phyloP scores from a whole-genome alignment of 2,329 filamentous ascomycete genomes.

The Nemania sp. region DNA sequence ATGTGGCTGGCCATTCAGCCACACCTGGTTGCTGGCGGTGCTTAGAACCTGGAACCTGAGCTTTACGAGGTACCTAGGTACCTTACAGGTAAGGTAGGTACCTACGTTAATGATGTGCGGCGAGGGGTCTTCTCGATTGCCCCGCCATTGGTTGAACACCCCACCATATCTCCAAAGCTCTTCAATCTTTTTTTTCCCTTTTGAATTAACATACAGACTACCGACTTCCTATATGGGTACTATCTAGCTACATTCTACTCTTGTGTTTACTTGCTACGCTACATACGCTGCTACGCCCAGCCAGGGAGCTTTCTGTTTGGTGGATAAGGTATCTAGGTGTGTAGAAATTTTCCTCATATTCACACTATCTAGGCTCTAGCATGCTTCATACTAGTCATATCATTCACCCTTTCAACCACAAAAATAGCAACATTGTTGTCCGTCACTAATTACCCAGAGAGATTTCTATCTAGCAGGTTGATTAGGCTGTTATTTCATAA shows the following conservation, averaged over 20 bases:
- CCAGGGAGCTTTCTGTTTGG: conserved; percentile 7
- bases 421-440: not conserved
- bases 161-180: conserved; percentile 13
- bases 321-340: conserved; percentile 2
- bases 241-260: not conserved
- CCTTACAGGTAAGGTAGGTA: too few species aligned
- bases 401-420: not conserved
- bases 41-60: too few species aligned
- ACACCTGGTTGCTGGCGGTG: too few species aligned
- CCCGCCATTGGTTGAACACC: conserved; percentile 23
- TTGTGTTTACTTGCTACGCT: not conserved
- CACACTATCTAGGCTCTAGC: too few species aligned
- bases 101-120: too few species aligned
- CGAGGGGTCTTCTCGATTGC: conserved; percentile 18
- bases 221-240: conserved; percentile 9
- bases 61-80: too few species aligned
- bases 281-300: not conserved
- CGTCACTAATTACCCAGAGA: not conserved
- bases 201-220: not conserved
- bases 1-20: too few species aligned
- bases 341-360: conserved; percentile 1
- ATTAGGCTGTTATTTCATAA: not conserved
- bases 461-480: not conserved
- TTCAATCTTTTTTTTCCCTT: conserved; percentile 17
- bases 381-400: not conserved